phyloP scores from a whole-genome alignment of 2,329 filamentous ascomycete genomes.

The Rhexocercosporidium sp. region DNA sequence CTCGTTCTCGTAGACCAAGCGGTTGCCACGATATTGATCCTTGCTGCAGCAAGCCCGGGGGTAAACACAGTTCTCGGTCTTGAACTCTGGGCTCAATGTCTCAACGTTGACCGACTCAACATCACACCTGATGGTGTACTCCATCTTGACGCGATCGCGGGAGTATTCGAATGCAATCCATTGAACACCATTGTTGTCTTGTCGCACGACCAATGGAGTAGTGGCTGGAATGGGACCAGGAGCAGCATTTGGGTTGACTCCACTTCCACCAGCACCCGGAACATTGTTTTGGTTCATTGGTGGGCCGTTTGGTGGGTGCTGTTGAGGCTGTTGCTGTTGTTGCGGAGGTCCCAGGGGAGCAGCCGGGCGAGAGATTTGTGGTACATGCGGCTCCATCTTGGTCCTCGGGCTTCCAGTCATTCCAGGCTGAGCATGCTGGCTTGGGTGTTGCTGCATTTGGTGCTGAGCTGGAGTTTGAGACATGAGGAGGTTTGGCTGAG shows the following conservation, averaged over 20 bases:
- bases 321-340: conserved; percentile 12
- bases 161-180: conserved; percentile 99
- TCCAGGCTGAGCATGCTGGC: conserved; percentile 58
- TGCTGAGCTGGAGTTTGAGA: conserved; percentile 61
- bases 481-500: conserved; percentile 71
- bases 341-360: conserved; percentile 53
- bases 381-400: conserved; percentile 67
- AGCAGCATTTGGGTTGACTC: conserved; percentile 86
- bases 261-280: conserved; percentile 51
- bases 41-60: conserved; percentile 93
- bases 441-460: conserved; percentile 63
- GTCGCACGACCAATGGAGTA: conserved; percentile 89
- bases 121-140: conserved; percentile 97
- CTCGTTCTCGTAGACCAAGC: conserved; percentile 95
- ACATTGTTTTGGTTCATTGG: conserved; percentile 50
- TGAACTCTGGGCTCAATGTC: conserved; percentile 84
- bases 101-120: conserved; percentile 96
- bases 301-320: conserved; percentile 46
- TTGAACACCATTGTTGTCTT: conserved; percentile 95
- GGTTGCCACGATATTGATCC: conserved; percentile 95
- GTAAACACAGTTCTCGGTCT: conserved; percentile 98
- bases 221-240: conserved; percentile 97
- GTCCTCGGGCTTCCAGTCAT: conserved; percentile 67
- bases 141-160: conserved; percentile 96
- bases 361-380: conserved; percentile 66